Evolutionary conservation across 2,329 filamentous ascomycete genomes (phyloP).

Genomic region (Leptographium procerum): DNA sequence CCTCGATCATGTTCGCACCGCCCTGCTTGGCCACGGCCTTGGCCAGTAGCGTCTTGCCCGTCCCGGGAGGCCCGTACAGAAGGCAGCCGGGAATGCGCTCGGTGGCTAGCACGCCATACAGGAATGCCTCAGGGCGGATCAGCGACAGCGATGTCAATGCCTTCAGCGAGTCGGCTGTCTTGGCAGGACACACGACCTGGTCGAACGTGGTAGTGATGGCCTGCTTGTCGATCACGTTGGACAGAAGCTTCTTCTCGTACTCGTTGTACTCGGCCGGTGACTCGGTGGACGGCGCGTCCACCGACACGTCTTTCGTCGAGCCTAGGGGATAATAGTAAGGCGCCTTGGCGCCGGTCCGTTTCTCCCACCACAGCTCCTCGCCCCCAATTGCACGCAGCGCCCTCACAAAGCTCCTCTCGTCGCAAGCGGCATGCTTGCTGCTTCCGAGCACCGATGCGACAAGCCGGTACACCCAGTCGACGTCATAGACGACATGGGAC

Average conservation of each 20-base stretch:
- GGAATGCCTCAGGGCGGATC: constrained; percentile 84
- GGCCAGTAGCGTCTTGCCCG: constrained; percentile 59
- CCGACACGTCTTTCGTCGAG: neutral
- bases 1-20: constrained; percentile 67
- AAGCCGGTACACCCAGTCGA: constrained; percentile 22
- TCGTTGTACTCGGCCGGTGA: constrained; percentile 32
- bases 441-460: constrained; percentile 16
- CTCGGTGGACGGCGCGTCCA: neutral
- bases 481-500: constrained; percentile 16
- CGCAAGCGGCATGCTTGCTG: constrained; percentile 7
- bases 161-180: constrained; percentile 79
- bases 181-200: constrained; percentile 71
- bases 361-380: constrained; percentile 16
- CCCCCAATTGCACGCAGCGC: constrained; percentile 17
- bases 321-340: constrained; percentile 18
- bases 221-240: constrained; percentile 69
- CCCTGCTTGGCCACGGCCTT: constrained; percentile 59
- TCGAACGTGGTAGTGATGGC: constrained; percentile 79
- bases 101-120: constrained; percentile 81
- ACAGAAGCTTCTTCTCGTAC: constrained; percentile 73
- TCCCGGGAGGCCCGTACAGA: constrained; percentile 79
- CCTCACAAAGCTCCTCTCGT: constrained; percentile 11
- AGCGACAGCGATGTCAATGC: constrained; percentile 82
- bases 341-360: constrained; percentile 11
- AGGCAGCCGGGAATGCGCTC: constrained; percentile 86